Base-by-base conservation (phyloP, 2,329 filamentous ascomycete genomes). In the Pyrenophora tritici-repentis region DNA sequence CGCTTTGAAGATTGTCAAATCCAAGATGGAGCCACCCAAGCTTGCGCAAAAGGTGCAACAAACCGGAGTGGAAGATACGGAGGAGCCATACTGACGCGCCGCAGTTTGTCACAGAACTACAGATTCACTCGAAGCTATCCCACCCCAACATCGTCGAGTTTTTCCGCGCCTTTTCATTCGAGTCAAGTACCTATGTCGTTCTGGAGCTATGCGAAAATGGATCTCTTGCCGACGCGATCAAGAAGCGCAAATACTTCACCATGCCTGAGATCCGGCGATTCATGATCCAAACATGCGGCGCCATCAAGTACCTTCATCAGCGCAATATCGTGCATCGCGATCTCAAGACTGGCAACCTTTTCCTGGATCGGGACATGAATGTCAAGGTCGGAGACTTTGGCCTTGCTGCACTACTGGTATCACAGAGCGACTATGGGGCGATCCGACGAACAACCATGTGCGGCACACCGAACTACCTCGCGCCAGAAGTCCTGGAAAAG, bases 381-480 rank as follows among this genome's bases (percentile, higher is more conserved):
- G 88, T 96, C 65, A 99, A 99, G 73, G 91, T 99, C 65, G 94
- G 94, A 37, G 94, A 99, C 73, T 99, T 99, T 76, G 94, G 94
- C 3, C 81, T 99, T 47, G 94, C 94, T 24, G 94, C 95, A 22
- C 80, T 99, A 63, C 81, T 97, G 49, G 86, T 97, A 37, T 95
- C 92, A 8, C 91, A 93, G 68, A 91, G 88, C 72, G 94, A 99
- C 68, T 90, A 90, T 83, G 87, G 86, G 73, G 91, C 84, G 62
- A 73, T 73, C 52, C 86, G 94, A 58, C 84, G 95, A 66, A 97
- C 91, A 20, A 99, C 94, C 6, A 85, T 99, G 53, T 99, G 94
- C 65, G 94, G 94, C 51, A 99, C 94, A 4, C 94, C 94, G 1
- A 99, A 99, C 74, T 99, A 99, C 72, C 96, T 99, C 63, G 94